A percentile compares a stretch with the other conserved stretches of the same genome.
phyloP scores from a whole-genome alignment of 768 basidiomycete genomes.

The Auriscalpium vulgare region DNA sequence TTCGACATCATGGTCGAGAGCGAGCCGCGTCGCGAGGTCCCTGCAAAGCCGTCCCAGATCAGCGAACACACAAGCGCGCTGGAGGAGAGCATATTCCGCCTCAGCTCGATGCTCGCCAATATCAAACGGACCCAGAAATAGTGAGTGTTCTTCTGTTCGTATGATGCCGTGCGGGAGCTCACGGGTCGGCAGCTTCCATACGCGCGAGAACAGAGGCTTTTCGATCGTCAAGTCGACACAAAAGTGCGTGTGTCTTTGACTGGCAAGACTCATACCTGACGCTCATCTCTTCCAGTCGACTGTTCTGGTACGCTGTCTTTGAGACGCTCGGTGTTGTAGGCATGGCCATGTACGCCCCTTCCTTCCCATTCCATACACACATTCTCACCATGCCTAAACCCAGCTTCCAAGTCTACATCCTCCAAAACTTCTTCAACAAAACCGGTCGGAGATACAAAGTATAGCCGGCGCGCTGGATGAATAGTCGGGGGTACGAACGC shows the following conservation, averaged over 20 bases:
- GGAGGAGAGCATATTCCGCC: constrained; percentile 91
- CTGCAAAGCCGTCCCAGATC: constrained; percentile 82
- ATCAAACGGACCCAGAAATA: constrained; percentile 93
- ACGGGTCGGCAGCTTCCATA: constrained; percentile 66
- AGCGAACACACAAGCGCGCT: constrained; percentile 87
- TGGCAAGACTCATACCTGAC: constrained; percentile 1
- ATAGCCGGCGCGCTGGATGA: no score
- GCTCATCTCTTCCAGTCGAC: constrained; percentile 40
- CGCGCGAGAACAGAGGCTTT: constrained; percentile 89
- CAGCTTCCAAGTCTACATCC: constrained; percentile 83
- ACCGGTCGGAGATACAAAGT: constrained; percentile 88
- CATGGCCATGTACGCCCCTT: constrained; percentile 74
- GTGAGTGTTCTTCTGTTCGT: constrained; percentile 40
- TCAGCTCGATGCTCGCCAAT: constrained; percentile 79
- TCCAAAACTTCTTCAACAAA: constrained; percentile 96
- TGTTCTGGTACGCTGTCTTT: constrained; percentile 90
- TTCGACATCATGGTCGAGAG: constrained; percentile 98
- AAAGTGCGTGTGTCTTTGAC: constrained; percentile 40
- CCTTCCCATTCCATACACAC: background rate
- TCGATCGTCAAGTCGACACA: constrained; percentile 86
- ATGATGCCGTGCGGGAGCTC: background rate
- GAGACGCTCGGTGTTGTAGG: constrained; percentile 72
- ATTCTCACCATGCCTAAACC: constrained; percentile 9
- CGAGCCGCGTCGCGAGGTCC: constrained; percentile 84
- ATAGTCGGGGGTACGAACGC: background rate